Conservation (phyloP, 1,284 basidiomycete species). For the Taiwanofungus camphoratus region DNA sequence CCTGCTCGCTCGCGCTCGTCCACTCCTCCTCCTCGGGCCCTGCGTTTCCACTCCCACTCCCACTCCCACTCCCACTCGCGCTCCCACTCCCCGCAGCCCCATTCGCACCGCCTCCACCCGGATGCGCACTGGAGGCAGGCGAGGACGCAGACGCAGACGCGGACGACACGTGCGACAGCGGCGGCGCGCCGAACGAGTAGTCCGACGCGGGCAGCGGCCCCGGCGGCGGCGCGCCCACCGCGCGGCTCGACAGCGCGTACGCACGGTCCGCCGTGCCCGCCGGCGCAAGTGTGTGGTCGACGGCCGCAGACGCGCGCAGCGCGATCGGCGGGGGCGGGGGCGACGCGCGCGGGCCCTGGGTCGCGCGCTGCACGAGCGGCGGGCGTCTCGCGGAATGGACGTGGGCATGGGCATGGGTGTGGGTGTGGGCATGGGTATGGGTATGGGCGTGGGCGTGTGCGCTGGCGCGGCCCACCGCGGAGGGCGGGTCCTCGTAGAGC, state of each 20-base stretch:
- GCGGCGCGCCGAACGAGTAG: conserved; percentile 56
- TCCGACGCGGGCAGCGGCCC: conserved; percentile 63
- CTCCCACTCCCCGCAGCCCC: too few species aligned
- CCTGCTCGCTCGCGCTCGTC: too few species aligned
- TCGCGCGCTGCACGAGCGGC: too few species aligned
- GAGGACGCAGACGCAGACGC: conserved; percentile 11
- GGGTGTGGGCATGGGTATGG: not conserved
- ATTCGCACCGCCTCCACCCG: too few species aligned
- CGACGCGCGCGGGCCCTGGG: conserved; percentile 21
- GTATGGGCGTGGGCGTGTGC: not conserved
- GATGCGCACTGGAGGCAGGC: too few species aligned
- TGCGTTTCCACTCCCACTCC: too few species aligned
- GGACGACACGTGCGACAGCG: conserved; percentile 13
- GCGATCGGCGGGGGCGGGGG: not conserved
- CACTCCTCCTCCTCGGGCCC: too few species aligned
- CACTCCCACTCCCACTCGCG: too few species aligned
- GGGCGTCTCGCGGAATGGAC: too few species aligned
- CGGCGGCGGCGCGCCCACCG: conserved; percentile 48
- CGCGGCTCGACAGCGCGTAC: conserved; percentile 45
- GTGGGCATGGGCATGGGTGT: conserved; percentile 2
- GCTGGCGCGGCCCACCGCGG: not conserved
- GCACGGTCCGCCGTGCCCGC: conserved; percentile 10
- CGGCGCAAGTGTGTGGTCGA: not conserved
- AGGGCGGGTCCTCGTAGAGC: not conserved
- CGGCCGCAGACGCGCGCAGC: not conserved